Evolutionary conservation across 257 asterid species (phyloP).

Genomic region (Capsicum baccatum): DNA sequence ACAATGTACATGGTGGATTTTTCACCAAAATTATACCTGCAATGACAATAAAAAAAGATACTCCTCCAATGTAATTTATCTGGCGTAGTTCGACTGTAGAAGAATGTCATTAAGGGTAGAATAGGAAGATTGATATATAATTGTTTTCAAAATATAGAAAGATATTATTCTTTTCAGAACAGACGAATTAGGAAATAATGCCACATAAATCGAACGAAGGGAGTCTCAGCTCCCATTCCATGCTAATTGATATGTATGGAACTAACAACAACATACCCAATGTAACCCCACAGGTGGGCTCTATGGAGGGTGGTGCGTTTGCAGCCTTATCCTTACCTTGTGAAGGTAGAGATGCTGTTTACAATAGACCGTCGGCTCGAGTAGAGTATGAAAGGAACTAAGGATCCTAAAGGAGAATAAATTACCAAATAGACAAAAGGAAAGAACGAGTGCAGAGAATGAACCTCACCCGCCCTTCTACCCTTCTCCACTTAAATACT

Average conservation of each 20-base stretch:
- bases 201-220: neutral
- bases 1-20: conserved; percentile 20
- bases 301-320: too few relatives aligned
- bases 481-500: neutral
- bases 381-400: neutral
- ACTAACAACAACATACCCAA: too few relatives aligned
- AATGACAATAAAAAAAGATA: neutral
- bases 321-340: too few relatives aligned
- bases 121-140: neutral
- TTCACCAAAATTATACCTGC: conserved; percentile 20
- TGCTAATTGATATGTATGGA: neutral
- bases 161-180: neutral
- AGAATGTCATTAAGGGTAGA: neutral
- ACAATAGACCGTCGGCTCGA: too few relatives aligned
- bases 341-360: too few relatives aligned
- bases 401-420: neutral
- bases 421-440: neutral
- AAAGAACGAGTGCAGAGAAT: neutral
- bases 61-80: neutral
- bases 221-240: neutral
- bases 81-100: neutral
- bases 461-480: neutral
- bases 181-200: neutral
- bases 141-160: neutral
- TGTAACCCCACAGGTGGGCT: too few relatives aligned